phyloP scores from a whole-genome alignment of 139 green algal species.

The Ostreobium quekettii region DNA sequence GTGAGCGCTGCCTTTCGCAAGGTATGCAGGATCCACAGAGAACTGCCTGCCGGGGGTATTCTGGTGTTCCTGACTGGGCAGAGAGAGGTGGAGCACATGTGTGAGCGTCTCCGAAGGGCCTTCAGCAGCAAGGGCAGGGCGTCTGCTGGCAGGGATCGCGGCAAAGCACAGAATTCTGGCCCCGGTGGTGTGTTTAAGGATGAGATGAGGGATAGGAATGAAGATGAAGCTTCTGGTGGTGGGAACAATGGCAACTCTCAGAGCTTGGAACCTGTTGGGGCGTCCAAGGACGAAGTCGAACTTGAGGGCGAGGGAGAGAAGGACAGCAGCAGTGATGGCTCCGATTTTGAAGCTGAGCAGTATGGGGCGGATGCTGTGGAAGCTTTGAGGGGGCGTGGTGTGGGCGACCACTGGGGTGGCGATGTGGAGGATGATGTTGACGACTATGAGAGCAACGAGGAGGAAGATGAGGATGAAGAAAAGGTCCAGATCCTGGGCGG shows the following conservation, averaged over 20 bases:
- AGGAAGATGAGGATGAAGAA: conserved; percentile 30
- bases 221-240: conserved; percentile 15
- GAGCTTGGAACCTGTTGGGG: background rate
- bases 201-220: conserved; percentile 19
- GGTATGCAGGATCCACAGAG: conserved; percentile 69
- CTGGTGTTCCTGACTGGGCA: conserved; percentile 94
- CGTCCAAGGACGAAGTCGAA: conserved; percentile 9
- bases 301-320: background rate
- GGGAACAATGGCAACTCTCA: too few species aligned
- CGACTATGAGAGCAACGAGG: conserved; percentile 20
- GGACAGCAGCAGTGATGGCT: too few species aligned
- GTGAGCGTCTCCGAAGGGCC: conserved; percentile 40
- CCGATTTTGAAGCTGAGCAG: conserved; percentile 15
- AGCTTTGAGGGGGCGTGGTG: conserved; percentile 2
- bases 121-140: conserved; percentile 26
- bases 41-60: conserved; percentile 80
- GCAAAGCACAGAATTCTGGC: background rate
- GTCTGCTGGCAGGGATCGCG: too few species aligned
- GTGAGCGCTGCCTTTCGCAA: conserved; percentile 62
- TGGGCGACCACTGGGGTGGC: conserved; percentile 6
- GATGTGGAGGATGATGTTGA: conserved; percentile 22
- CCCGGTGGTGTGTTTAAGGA: conserved; percentile 2
- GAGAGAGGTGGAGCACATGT: conserved; percentile 76
- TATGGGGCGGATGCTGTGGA: conserved; percentile 24
- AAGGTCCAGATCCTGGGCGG: conserved; percentile 56